Evolutionary conservation across 2,329 filamentous ascomycete species (phyloP).

Genomic region (Colletotrichum lini): DNA sequence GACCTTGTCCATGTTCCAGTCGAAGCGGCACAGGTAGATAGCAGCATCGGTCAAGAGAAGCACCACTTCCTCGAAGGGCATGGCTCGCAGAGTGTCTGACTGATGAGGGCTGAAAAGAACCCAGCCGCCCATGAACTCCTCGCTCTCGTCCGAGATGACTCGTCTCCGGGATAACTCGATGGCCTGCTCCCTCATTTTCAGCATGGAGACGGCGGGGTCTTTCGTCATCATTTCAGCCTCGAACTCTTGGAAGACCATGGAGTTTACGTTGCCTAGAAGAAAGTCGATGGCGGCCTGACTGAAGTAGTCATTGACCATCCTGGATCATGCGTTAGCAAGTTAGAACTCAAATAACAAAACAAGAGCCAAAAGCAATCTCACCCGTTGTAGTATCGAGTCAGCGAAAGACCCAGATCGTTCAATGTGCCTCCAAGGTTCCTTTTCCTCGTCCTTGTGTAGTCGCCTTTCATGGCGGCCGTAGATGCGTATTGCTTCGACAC

Average conservation of each 20-base stretch:
- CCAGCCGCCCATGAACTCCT: slow-evolving; percentile 92
- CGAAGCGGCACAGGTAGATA: slow-evolving; percentile 90
- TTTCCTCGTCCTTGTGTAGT: slow-evolving; percentile 93
- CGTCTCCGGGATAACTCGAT: slow-evolving; percentile 91
- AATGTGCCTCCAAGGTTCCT: slow-evolving; percentile 91
- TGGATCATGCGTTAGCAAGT: slow-evolving; percentile 56
- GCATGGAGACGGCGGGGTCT: slow-evolving; percentile 90
- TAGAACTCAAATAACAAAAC: background rate
- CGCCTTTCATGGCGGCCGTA: slow-evolving; percentile 94
- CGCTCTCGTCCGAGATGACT: slow-evolving; percentile 84
- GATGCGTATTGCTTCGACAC: slow-evolving; percentile 97
- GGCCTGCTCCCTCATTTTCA: slow-evolving; percentile 87
- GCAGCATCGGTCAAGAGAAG: slow-evolving; percentile 88
- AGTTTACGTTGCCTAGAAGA: slow-evolving; percentile 88
- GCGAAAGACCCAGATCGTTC: slow-evolving; percentile 89
- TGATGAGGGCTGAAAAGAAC: slow-evolving; percentile 83
- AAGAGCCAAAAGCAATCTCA: slow-evolving; percentile 54
- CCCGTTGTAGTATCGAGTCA: slow-evolving; percentile 82
- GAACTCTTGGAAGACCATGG: slow-evolving; percentile 92
- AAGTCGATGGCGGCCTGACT: slow-evolving; percentile 96
- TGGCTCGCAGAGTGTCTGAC: slow-evolving; percentile 76
- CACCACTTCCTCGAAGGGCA: slow-evolving; percentile 88
- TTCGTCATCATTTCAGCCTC: slow-evolving; percentile 93
- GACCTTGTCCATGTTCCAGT: slow-evolving; percentile 96
- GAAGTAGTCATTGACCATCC: slow-evolving; percentile 98